Conservation (phyloP, 192 early-diverging fungal genomes). For the Backusella tarrabulga region DNA sequence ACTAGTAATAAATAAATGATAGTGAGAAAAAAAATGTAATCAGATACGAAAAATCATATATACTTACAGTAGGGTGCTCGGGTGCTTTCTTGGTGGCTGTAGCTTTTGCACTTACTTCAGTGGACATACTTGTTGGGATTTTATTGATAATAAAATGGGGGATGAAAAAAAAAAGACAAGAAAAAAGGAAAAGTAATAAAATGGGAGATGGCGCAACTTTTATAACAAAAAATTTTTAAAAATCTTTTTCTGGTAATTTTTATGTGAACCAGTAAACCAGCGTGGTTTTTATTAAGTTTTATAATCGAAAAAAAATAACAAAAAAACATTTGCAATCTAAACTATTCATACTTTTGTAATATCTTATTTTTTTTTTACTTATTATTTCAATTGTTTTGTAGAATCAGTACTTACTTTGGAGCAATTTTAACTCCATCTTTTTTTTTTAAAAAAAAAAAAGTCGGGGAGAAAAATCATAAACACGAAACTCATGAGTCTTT, state of each 20-base stretch:
- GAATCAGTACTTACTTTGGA: not conserved
- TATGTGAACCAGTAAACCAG: slow-evolving; percentile 3
- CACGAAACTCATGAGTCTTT: slow-evolving; percentile 2
- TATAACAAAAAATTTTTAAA: slow-evolving; percentile 4
- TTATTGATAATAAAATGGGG: not conserved
- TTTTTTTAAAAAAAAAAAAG: slow-evolving; percentile 4
- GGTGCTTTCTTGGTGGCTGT: slow-evolving; percentile 12
- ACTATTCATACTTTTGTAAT: not conserved
- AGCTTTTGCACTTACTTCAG: not conserved
- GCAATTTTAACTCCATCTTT: not conserved
- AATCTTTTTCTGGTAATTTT: slow-evolving; percentile 10
- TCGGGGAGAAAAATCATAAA: not conserved
- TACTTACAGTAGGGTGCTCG: slow-evolving; percentile 28
- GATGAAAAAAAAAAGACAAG: not conserved
- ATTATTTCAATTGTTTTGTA: not conserved
- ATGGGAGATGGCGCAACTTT: not conserved
- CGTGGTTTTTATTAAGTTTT: slow-evolving; percentile 2
- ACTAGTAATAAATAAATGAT: slow-evolving; percentile 11
- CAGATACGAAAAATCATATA: not conserved
- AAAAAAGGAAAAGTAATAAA: slow-evolving; percentile 6
- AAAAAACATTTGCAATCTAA: not conserved
- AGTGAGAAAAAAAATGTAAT: not conserved
- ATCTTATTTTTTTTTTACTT: not conserved
- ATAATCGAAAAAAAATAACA: not conserved
- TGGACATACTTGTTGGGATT: not conserved